A percentile compares a stretch with the other conserved stretches of the same genome.
phyloP scores from a whole-genome alignment of 192 early-diverging fungal species.

The Backusella psychrophila region DNA sequence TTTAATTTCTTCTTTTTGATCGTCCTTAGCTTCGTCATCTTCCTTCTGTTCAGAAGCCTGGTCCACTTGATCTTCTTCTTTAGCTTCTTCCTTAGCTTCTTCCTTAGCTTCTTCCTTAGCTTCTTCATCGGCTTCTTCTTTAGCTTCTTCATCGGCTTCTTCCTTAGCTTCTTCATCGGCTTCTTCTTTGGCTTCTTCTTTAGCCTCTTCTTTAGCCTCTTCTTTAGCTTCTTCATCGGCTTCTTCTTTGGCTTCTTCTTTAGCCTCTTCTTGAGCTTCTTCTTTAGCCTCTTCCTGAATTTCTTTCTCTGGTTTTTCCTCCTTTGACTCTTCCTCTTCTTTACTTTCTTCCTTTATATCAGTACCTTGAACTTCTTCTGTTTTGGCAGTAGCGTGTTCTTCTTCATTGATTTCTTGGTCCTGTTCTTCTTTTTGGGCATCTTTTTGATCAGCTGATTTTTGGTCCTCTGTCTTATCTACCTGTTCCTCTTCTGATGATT shows the following conservation, averaged over 20 bases:
- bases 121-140: too few species aligned
- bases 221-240: neutral
- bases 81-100: neutral
- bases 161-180: too few species aligned
- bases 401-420: neutral
- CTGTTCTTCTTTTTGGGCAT: neutral
- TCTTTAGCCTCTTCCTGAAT: neutral
- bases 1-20: neutral
- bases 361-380: neutral
- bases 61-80: neutral
- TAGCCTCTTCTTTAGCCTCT: neutral
- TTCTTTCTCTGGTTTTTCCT: too few species aligned
- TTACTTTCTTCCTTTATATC: neutral
- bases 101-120: too few species aligned
- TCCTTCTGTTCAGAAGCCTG: neutral
- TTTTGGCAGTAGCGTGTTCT: neutral
- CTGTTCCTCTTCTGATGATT: neutral
- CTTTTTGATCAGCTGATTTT: neutral
- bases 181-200: neutral
- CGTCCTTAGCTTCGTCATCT: neutral
- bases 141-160: too few species aligned
- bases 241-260: neutral
- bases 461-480: neutral
- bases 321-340: neutral
- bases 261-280: neutral